Conservation (phyloP, 2,329 filamentous ascomycete genomes). For the Trichoderma citrinoviride region DNA sequence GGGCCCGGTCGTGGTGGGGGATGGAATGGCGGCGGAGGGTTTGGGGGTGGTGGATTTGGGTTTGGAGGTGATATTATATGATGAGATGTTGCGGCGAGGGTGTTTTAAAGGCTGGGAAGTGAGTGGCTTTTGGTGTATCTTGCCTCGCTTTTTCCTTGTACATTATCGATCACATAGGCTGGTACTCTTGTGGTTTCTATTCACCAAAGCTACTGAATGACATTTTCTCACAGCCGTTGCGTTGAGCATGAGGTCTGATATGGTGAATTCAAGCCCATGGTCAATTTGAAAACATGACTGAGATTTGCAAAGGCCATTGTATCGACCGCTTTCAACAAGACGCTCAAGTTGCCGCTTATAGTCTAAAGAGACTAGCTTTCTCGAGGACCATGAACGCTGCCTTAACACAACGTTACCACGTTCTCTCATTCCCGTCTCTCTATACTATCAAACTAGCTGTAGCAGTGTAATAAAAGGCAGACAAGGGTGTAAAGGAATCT, state of each 20-base stretch:
- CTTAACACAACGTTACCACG: neutral
- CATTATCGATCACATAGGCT: neutral
- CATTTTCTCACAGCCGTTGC: too few species aligned
- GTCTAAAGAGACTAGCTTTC: too few species aligned
- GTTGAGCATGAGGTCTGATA: too few species aligned
- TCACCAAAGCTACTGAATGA: too few species aligned
- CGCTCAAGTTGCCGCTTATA: too few species aligned
- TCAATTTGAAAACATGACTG: too few species aligned
- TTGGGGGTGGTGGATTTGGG: slow-evolving; percentile 31
- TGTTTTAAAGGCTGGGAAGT: too few species aligned
- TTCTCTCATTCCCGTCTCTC: neutral
- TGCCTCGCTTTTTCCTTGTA: neutral
- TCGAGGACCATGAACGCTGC: neutral
- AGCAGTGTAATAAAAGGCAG: too few species aligned
- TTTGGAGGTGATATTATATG: slow-evolving; percentile 7
- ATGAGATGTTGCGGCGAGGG: neutral
- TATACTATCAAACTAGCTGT: slow-evolving; percentile 1
- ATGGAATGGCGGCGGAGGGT: slow-evolving; percentile 34
- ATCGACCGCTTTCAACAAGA: too few species aligned
- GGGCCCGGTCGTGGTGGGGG: neutral
- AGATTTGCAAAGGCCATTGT: too few species aligned
- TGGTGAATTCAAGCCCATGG: too few species aligned
- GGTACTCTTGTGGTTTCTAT: too few species aligned
- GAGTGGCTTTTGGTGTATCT: neutral
- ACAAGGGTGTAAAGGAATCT: slow-evolving; percentile 2